Evolutionary conservation across 305 asterid genomes (phyloP).

Genomic region (Ilex paraguariensis): DNA sequence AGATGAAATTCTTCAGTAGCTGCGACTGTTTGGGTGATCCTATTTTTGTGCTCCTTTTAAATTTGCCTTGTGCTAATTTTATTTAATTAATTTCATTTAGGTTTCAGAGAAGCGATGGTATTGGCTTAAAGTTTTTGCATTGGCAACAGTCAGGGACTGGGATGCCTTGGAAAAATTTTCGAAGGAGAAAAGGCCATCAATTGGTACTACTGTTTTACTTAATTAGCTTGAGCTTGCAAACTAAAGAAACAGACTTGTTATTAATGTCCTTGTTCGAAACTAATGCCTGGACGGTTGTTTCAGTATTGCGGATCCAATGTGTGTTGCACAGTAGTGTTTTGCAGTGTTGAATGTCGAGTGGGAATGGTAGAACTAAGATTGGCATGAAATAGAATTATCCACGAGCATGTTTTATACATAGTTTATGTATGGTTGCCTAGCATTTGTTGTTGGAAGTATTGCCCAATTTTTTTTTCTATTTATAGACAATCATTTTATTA

Average conservation of each 20-base stretch:
- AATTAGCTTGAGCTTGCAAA: slow-evolving; percentile 7
- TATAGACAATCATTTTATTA: too few relatives aligned
- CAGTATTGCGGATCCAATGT: too few relatives aligned
- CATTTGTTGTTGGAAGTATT: too few relatives aligned
- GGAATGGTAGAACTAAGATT: too few relatives aligned
- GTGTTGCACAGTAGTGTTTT: too few relatives aligned
- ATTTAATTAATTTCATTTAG: slow-evolving; percentile 36
- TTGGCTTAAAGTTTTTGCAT: slow-evolving; percentile 94
- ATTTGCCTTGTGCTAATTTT: background rate
- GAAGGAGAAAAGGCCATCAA: slow-evolving; percentile 85
- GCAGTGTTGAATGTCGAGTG: too few relatives aligned
- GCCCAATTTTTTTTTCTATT: too few relatives aligned
- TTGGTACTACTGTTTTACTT: slow-evolving; percentile 43
- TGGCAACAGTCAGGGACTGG: slow-evolving; percentile 94
- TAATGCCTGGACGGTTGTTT: too few relatives aligned
- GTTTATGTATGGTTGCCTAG: too few relatives aligned
- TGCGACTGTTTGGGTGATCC: background rate
- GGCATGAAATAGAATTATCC: too few relatives aligned
- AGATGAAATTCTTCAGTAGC: background rate
- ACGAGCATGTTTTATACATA: too few relatives aligned
- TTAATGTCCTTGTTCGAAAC: too few relatives aligned
- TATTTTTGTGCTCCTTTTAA: background rate
- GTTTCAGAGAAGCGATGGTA: slow-evolving; percentile 97
- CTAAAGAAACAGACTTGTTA: background rate
- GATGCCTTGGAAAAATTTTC: slow-evolving; percentile 84